Evolutionary conservation across 495 filamentous ascomycete genomes (phyloP), one percentile per base, ranked within the genome.

Genomic region (Ascobolus immersus): DNA sequence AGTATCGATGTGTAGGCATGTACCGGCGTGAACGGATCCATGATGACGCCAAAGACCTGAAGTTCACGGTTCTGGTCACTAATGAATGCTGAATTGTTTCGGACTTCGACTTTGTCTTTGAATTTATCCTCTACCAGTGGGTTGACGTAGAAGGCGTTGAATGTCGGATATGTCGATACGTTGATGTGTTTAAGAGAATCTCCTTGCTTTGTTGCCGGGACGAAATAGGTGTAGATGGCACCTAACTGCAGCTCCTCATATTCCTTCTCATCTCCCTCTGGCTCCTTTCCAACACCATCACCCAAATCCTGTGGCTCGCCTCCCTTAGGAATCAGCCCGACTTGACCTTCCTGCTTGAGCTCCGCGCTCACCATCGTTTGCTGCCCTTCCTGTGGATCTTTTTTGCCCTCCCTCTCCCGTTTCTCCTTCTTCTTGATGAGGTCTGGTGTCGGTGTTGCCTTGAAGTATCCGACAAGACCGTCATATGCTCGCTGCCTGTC

Each of bases 21-120:
- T 0, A 64, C 12, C 3, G 55, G 43, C 0, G 41, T 44, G 40
- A 56, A 67, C 0, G 63, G 63, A 34, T 66, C 60, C 0, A 64
- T 34, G 5, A 66, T 33, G 6, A 39, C 39, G 7, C 53, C 55
- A 30, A 54, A 53, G 14, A 39, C 36, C 1, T 14, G 6, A 5
- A 53, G 37, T 14, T 39, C 15, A 1, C 10, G 18, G 39, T 48
- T 48, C 11, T 43, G 41, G 13, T 10, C 20, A 19, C 22, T 27
- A n/a, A 23, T 15, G 11, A 28, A 17, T 2, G 30, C 17, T 35
- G 5, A 4, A 17, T 11, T 2, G 37, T 2, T 17, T 29, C 26
- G 9, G 36, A 17, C 12, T 26, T 21, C 33, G 18, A 30, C n/a
- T n/a, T n/a, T n/a, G n/a, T n/a, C n/a, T n/a, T n/a, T n/a, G n/a